These are phyloP conservation scores for Wickerhamiella kurtzmanii DNA, from an alignment of 805 yeast genomes.

Conservation along the genomic window DNA sequence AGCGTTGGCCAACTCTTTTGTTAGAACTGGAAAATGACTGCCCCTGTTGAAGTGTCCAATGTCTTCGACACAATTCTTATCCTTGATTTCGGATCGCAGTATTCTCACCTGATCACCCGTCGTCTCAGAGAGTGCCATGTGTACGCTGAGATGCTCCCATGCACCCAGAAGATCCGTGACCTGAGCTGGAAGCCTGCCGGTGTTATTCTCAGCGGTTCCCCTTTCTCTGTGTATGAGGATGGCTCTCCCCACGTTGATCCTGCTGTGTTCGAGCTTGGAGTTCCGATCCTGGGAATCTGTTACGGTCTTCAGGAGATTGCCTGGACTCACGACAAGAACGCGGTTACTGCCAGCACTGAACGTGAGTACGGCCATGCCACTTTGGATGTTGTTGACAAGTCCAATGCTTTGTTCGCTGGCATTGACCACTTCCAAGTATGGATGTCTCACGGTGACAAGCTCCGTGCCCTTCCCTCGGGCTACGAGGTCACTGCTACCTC, in stretches of 20 bases:
- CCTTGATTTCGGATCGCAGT: constrained; percentile 96
- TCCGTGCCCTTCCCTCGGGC: constrained; percentile 78
- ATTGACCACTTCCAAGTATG: constrained; percentile 93
- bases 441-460: constrained; percentile 99
- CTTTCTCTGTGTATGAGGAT: constrained; percentile 90
- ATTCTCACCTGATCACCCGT: constrained; percentile 91
- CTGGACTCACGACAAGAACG: constrained; percentile 71
- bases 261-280: constrained; percentile 76
- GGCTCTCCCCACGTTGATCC: constrained; percentile 98
- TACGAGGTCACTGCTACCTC: constrained; percentile 83
- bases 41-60: constrained; percentile 49
- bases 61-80: constrained; percentile 95
- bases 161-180: constrained; percentile 92
- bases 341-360: constrained; percentile 90
- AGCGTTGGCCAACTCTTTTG: background rate
- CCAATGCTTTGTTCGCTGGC: constrained; percentile 66
- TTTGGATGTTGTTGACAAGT: constrained; percentile 54
- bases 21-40: constrained; percentile 6
- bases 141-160: constrained; percentile 98
- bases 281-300: constrained; percentile 94
- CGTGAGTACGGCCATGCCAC: constrained; percentile 97
- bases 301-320: constrained; percentile 99
- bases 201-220: constrained; percentile 91
- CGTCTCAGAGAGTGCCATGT: constrained; percentile 95
- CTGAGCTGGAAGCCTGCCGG: constrained; percentile 93